Base-by-base conservation (phyloP, 2,329 filamentous ascomycete species). In the Colletotrichum sp. region DNA sequence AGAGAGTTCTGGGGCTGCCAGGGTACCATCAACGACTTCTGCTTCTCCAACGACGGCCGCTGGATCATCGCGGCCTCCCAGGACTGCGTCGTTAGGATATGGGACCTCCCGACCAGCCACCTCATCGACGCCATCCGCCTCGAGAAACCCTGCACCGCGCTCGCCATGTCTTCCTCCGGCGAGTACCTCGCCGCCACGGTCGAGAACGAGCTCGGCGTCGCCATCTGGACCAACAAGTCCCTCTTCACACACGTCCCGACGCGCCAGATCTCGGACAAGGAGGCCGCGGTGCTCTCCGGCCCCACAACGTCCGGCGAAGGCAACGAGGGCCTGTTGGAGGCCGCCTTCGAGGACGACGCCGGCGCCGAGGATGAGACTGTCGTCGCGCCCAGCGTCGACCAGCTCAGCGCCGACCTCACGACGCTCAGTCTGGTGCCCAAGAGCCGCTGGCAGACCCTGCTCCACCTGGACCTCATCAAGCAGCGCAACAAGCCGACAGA, bases 31-130 rank as follows among this genome's bases (percentile, higher is more conserved):
- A 95, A 94, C 80, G 95, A 97, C 84, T 93, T 96, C 75, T 93
- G 92, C 80, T 98, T 99, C 85, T 98, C 96, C 5, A 95, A 93
- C 79, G 96, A 98, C 83, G 96, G 96, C 11, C 92, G 96, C 72
- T 99, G 97, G 97, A 92, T 99, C 78, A 92, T 98, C 72, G 95
- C 96, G 27, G 94, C 96, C 15, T 96, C 95, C 1, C 93, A 94
- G 81, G 95, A 98, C 81, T 92, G 92, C 2, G 87, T 95, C 8
- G 88, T 98, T 67, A 92, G 97, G 57, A 92, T 98, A 9, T 99
- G 97, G 96, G 98, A 99, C 86, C 88, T 99, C 32, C 95, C 97
- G 0, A 99, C 98, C 0, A 96, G 96, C 30, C 96, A 99, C 85
- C 89, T 99, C 16, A 97, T 99, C 77, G 97, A 99, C 82, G 95